A percentile compares a stretch with the other conserved stretches of the same genome.
Evolutionary conservation across 1,139 yeast genomes (phyloP).

Genomic region (Diutina siamensis): DNA sequence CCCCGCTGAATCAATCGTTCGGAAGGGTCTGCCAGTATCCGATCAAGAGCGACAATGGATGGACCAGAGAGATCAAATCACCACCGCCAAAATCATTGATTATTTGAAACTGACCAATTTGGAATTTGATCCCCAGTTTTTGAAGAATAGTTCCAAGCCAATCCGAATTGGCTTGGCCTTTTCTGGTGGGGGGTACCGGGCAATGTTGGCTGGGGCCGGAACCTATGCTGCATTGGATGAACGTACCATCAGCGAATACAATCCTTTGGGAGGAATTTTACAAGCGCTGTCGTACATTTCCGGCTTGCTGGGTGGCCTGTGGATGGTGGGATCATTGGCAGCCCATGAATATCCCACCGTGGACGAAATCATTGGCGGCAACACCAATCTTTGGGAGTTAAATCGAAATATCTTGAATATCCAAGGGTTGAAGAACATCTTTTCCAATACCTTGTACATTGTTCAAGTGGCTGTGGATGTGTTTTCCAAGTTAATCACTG

Average conservation of each 20-base stretch:
- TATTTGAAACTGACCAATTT: too few species aligned
- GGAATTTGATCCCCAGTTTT: slow-evolving; percentile 22
- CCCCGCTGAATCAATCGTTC: background rate
- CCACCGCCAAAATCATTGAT: slow-evolving; percentile 25
- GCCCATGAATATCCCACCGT: slow-evolving; percentile 42
- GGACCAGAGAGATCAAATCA: slow-evolving; percentile 16
- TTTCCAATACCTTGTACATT: background rate
- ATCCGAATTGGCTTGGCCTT: slow-evolving; percentile 32
- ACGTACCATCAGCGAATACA: slow-evolving; percentile 14
- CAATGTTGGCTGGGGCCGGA: slow-evolving; percentile 35
- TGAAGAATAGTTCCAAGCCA: slow-evolving; percentile 15
- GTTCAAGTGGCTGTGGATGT: background rate
- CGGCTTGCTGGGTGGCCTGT: slow-evolving; percentile 80
- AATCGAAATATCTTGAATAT: slow-evolving; percentile 1
- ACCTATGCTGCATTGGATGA: slow-evolving; percentile 25
- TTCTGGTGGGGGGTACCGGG: slow-evolving; percentile 37
- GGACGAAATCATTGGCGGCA: background rate
- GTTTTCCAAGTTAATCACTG: background rate
- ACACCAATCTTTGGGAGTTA: slow-evolving; percentile 2
- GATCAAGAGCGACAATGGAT: slow-evolving; percentile 9
- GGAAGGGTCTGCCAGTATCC: background rate
- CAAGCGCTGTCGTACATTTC: slow-evolving; percentile 64
- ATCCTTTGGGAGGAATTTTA: slow-evolving; percentile 68
- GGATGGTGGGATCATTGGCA: slow-evolving; percentile 73
- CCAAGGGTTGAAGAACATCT: background rate